Evolutionary conservation across 1,139 yeast species (phyloP).

Genomic region (Lipomyces yarrowii): DNA sequence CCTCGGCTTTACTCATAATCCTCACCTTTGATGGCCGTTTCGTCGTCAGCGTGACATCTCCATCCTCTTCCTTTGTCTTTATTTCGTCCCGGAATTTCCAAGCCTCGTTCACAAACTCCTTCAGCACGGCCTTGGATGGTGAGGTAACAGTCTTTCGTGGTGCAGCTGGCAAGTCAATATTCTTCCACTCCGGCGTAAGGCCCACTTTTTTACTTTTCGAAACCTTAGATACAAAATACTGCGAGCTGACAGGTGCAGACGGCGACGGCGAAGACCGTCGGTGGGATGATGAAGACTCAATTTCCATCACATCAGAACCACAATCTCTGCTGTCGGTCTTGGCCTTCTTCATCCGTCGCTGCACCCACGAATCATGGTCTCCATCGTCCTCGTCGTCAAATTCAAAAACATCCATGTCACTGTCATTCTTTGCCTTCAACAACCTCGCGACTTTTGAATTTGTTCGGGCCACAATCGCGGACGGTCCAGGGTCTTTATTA

Average conservation of each 20-base stretch:
- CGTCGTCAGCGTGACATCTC: not conserved
- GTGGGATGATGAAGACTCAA: not conserved
- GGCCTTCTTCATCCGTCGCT: not conserved
- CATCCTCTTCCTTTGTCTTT: not conserved
- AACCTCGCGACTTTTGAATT: not conserved
- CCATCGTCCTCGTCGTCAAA: not conserved
- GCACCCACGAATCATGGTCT: not conserved
- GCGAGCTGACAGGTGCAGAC: not conserved
- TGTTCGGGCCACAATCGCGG: not conserved
- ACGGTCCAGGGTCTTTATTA: not conserved
- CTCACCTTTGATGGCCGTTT: not conserved
- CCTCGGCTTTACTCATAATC: conserved; percentile 5
- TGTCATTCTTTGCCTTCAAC: not conserved
- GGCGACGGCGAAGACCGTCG: not conserved
- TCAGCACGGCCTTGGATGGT: not conserved
- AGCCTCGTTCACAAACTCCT: conserved; percentile 1
- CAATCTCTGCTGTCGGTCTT: not conserved
- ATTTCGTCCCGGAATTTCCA: not conserved
- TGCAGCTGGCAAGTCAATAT: not conserved
- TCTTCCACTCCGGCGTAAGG: not conserved
- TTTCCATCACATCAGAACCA: not conserved
- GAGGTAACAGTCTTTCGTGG: not conserved
- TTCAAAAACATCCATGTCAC: not conserved
- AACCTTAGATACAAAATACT: not conserved
- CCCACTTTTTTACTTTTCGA: not conserved